Base-by-base conservation (phyloP, 805 yeast genomes). In the Saturnispora zaruensis region DNA sequence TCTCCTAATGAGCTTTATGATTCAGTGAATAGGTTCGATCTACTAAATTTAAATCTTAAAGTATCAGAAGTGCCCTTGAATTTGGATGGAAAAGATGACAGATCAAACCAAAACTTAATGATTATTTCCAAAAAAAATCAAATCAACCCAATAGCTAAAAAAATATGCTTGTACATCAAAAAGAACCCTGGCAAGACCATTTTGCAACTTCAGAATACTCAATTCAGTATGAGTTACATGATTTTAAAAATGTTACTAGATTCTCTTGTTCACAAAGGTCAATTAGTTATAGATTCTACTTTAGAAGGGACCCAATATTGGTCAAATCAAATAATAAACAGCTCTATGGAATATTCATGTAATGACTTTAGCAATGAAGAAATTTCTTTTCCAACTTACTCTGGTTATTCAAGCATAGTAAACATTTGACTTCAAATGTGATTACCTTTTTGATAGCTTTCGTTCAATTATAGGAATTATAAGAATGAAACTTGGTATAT, bases 1-100 rank as follows among this genome's bases (percentile, higher is more conserved):
- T 74, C 87, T 1, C 87, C 96, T 0, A 65, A 65, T 23, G 95
- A 87, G 55, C 68, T 91, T 46, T 71, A 66, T 46, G 76, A 75
- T 43, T 81, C 96, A 0, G 74, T 87, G 48, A 71, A 70, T 25
- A 61, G 71, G 13, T 79, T 88, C 58, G 80, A 23, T 9, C 6
- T 25, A 2, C 44, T 49, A 20, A 36, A 38, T 4, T 24, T 52
- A 33, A 46, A 44, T 40, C 48, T 63, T 13, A 56, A 55, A 32
- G 43, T 66, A 5, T 46, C 64, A 2, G 56, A 76, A 6, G 67
- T 91, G 14, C 88, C 91, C 0, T 64, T 84, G 28, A 30, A 23
- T 5, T 18, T 36, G 3, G 14, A 33, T 20, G 32, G 32, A 8
- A 25, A 34, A 1, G 30, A 7, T 38, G 46, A 37, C 11, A 16